Percentiles rank a stretch among this genome's conserved stretches.
phyloP scores from a whole-genome alignment of 2,329 filamentous ascomycete species.

The Cylindrodendrum hubeiense region DNA sequence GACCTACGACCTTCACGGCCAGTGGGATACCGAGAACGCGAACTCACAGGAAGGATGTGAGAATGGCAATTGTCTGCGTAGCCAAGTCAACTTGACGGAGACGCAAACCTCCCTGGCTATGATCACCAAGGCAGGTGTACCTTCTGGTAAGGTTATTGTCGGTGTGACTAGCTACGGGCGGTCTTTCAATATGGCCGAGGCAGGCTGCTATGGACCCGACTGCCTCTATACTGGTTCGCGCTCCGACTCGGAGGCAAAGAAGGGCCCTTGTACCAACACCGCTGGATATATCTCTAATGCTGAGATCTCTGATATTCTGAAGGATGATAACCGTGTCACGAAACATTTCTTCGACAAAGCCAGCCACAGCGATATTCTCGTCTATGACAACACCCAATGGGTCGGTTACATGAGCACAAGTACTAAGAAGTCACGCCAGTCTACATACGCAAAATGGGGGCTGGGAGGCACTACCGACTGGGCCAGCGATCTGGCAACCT shows the following conservation, averaged over 20 bases:
- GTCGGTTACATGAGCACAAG: constrained; percentile 35
- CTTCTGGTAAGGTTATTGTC: constrained; percentile 7
- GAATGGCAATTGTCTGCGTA: background rate
- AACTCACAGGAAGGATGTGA: background rate
- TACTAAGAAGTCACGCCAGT: constrained; percentile 21
- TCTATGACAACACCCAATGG: constrained; percentile 24
- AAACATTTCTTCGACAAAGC: too few species aligned
- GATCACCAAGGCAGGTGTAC: constrained; percentile 34
- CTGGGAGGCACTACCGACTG: constrained; percentile 30
- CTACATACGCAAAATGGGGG: constrained; percentile 27
- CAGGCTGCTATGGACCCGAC: constrained; percentile 26
- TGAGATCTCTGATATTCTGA: constrained; percentile 39
- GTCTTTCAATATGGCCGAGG: constrained; percentile 43
- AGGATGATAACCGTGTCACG: background rate
- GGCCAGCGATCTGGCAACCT: constrained; percentile 27
- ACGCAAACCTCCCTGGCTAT: constrained; percentile 48
- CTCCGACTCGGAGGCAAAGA: background rate
- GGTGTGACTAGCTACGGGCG: constrained; percentile 36
- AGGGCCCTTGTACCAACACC: constrained; percentile 27
- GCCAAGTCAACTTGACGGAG: constrained; percentile 51
- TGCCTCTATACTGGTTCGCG: constrained; percentile 6
- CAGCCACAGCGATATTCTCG: too few species aligned
- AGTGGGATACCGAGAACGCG: constrained; percentile 18
- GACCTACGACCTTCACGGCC: constrained; percentile 49
- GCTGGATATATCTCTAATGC: constrained; percentile 44